Evolutionary conservation across 768 basidiomycete genomes (phyloP).

Genomic region (Serendipita vermifera): DNA sequence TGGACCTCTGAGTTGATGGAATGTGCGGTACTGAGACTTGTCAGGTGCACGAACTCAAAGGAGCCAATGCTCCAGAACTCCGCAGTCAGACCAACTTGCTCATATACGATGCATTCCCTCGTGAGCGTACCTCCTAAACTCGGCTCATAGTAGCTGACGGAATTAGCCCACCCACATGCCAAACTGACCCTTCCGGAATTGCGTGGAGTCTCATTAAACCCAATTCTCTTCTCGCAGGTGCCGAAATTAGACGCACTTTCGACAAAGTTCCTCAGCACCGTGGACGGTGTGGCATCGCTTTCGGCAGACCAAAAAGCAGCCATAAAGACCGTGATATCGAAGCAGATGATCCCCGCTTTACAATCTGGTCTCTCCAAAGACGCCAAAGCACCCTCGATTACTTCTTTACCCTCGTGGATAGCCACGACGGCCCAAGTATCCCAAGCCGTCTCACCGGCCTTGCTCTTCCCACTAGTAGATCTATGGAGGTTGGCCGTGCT

Average conservation of each 20-base stretch:
- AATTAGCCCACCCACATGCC: slow-evolving; percentile 61
- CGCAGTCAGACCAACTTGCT: slow-evolving; percentile 61
- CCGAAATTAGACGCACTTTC: slow-evolving; percentile 54
- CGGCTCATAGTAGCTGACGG: background rate
- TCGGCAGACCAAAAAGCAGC: slow-evolving; percentile 25
- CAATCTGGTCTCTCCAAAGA: slow-evolving; percentile 19
- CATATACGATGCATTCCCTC: slow-evolving; percentile 64
- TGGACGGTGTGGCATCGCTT: slow-evolving; percentile 34
- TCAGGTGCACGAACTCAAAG: slow-evolving; percentile 58
- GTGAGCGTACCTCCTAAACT: slow-evolving; percentile 31
- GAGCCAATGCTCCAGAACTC: slow-evolving; percentile 56
- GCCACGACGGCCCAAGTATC: slow-evolving; percentile 33
- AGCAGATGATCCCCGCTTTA: slow-evolving; percentile 38
- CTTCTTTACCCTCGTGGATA: slow-evolving; percentile 28
- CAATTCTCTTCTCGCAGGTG: slow-evolving; percentile 62
- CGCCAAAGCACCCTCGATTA: slow-evolving; percentile 14
- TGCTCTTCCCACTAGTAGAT: slow-evolving; percentile 72
- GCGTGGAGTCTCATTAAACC: slow-evolving; percentile 49
- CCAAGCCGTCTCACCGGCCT: slow-evolving; percentile 34
- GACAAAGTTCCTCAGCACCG: slow-evolving; percentile 47
- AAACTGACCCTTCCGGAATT: slow-evolving; percentile 46
- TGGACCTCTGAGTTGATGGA: background rate
- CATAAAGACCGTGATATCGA: slow-evolving; percentile 1
- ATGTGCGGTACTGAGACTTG: background rate
- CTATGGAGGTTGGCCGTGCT: slow-evolving; percentile 70